Evolutionary conservation across 345 rosid genomes (phyloP), one percentile per base, ranked within the genome.

Genomic region (Citrus reticulata): DNA sequence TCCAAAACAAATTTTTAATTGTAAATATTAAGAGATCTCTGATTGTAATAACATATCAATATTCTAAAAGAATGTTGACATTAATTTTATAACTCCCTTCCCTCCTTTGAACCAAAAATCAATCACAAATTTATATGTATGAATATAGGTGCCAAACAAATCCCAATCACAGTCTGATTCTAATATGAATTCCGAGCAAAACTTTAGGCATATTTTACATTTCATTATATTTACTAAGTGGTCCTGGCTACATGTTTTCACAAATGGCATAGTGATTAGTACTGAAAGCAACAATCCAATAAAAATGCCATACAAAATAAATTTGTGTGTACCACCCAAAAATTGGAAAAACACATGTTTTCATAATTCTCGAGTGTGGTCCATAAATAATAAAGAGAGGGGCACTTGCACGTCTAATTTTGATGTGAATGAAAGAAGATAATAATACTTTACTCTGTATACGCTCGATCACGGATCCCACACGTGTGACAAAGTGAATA

Each of bases 211-310:
- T 19, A 49, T 51, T 22, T 32, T 32, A 8, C 16, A 46, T 70
- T 42, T 49, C n/a, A 13, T 67, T 9, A 9, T 35, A 37, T 24
- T 24, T 67, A 57, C 39, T 49, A 17, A 37, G 60, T 71, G 65
- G 14, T 67, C 72, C 20, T 30, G 17, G 19, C 24, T 9, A 57
- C 46, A 40, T 9, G 27, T 7, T 7, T 24, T 42, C 9, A 13
- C 42, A 25, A 42, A 42, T 46, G 64, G 5, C 11, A 34, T 1
- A 63, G 6, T 20, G 32, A 37, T 29, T 9, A 5, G 51, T 46
- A 13, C 16, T 19, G 60, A 29, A n/a, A 73, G 59, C 39, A 42
- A 75, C 4, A 42, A 58, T 75, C 72, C 75, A 85, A 66, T 32
- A 20, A 74, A 71, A 72, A 30, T 37, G 30, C n/a, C 39, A 30